A percentile compares a stretch with the other conserved stretches of the same genome.
Conservation (phyloP, 805 yeast species). For the Yarrowia sp. region DNA sequence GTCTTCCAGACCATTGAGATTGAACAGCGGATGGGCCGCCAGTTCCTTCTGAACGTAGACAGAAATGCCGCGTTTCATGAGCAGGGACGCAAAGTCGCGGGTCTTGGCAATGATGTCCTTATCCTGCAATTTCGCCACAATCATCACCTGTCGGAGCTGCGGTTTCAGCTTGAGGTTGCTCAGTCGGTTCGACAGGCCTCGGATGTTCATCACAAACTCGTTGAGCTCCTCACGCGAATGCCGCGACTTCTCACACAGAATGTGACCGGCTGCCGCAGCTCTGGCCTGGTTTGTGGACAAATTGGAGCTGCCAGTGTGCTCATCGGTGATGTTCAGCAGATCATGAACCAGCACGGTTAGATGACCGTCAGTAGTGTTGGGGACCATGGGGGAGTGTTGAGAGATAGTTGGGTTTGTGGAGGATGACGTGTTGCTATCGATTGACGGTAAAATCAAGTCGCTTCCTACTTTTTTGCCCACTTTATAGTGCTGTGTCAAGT, state of each 20-base stretch:
- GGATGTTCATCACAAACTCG: slow-evolving; percentile 35
- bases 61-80: slow-evolving; percentile 13
- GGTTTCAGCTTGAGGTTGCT: slow-evolving; percentile 45
- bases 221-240: slow-evolving; percentile 27
- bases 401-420: too few species aligned
- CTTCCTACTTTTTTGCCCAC: background rate
- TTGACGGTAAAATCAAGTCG: too few species aligned
- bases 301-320: slow-evolving; percentile 1
- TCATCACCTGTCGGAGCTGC: slow-evolving; percentile 44
- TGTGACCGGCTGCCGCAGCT: background rate
- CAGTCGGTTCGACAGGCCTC: slow-evolving; percentile 36
- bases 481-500: background rate
- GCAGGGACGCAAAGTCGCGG: slow-evolving; percentile 42
- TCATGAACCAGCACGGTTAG: slow-evolving; percentile 21
- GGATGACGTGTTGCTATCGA: too few species aligned
- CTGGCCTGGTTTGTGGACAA: slow-evolving; percentile 17
- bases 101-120: slow-evolving; percentile 42
- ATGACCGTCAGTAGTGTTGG: background rate
- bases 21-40: slow-evolving; percentile 45
- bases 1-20: slow-evolving; percentile 54
- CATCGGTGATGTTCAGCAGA: slow-evolving; percentile 25
- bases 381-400: background rate
- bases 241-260: slow-evolving; percentile 10
- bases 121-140: slow-evolving; percentile 46
- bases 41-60: slow-evolving; percentile 42